phyloP scores from a whole-genome alignment of 306 rosid genomes.

The Myrica gale region DNA sequence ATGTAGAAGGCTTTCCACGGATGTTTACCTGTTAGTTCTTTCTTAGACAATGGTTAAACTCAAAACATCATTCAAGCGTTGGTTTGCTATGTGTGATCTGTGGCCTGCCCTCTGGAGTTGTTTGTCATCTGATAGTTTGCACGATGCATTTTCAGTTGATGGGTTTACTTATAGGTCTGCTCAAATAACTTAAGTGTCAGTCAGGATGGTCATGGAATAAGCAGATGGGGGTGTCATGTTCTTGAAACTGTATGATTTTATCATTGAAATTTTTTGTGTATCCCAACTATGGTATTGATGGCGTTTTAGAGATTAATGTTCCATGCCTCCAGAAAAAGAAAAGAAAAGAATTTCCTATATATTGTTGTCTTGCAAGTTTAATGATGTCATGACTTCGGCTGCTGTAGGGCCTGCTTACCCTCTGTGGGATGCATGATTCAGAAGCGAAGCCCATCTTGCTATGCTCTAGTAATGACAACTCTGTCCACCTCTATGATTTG shows the following conservation, averaged over 20 bases:
- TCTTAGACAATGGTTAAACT: too few relatives aligned
- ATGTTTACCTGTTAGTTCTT: too few relatives aligned
- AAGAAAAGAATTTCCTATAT: background rate
- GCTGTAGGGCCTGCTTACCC: slow-evolving; percentile 74
- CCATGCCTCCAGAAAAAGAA: background rate
- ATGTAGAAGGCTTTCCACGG: too few relatives aligned
- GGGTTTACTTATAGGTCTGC: background rate
- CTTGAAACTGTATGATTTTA: too few relatives aligned
- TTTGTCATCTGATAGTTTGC: background rate
- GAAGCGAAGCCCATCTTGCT: slow-evolving; percentile 86
- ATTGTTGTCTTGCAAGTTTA: slow-evolving; percentile 4
- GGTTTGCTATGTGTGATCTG: background rate
- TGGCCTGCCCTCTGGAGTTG: background rate
- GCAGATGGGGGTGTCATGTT: too few relatives aligned
- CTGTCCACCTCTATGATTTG: slow-evolving; percentile 84
- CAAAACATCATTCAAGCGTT: background rate
- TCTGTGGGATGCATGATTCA: slow-evolving; percentile 86
- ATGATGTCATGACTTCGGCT: slow-evolving; percentile 11
- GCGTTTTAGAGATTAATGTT: background rate
- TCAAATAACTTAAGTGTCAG: background rate
- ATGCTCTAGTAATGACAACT: slow-evolving; percentile 83
- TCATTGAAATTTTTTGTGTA: too few relatives aligned
- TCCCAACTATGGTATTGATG: background rate
- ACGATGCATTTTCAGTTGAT: background rate
- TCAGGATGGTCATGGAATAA: background rate